These are phyloP conservation scores for Colletotrichum sp. DNA, from an alignment of 2,329 filamentous ascomycete genomes.

Conservation along the genomic window DNA sequence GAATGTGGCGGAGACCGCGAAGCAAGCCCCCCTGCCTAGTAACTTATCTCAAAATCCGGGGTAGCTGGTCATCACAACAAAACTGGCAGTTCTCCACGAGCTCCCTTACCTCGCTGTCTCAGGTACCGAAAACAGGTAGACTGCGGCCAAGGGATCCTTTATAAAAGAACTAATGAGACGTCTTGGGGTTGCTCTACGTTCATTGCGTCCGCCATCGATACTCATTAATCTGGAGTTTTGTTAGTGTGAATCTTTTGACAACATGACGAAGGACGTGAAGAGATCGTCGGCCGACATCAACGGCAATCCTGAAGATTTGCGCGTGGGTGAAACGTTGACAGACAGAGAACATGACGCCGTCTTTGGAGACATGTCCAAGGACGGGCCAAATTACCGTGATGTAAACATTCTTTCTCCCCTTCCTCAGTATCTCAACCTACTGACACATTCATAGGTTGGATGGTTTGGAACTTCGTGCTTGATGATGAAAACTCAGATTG, in stretches of 20 bases:
- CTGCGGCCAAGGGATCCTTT: neutral
- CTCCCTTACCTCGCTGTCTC: neutral
- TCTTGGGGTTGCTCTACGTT: neutral
- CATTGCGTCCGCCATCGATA: neutral
- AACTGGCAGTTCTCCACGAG: neutral
- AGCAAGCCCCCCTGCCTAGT: neutral
- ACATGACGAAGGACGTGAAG: neutral
- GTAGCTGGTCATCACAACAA: neutral
- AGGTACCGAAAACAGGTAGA: neutral
- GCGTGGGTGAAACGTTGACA: neutral
- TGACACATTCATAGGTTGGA: slow-evolving; percentile 34
- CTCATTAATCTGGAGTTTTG: rapidly evolving
- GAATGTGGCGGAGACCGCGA: neutral
- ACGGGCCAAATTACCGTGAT: neutral
- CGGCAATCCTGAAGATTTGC: neutral
- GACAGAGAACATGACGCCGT: neutral
- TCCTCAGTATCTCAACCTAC: neutral
- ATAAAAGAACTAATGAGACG: neutral
- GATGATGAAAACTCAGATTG: slow-evolving; percentile 52
- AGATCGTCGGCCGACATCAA: neutral
- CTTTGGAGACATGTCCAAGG: neutral
- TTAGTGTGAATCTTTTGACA: neutral
- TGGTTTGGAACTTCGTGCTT: slow-evolving; percentile 46
- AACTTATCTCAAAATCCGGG: neutral
- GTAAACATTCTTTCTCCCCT: neutral